Evolutionary conservation across 1,284 basidiomycete genomes (phyloP).

Genomic region (Vanrija humicola): DNA sequence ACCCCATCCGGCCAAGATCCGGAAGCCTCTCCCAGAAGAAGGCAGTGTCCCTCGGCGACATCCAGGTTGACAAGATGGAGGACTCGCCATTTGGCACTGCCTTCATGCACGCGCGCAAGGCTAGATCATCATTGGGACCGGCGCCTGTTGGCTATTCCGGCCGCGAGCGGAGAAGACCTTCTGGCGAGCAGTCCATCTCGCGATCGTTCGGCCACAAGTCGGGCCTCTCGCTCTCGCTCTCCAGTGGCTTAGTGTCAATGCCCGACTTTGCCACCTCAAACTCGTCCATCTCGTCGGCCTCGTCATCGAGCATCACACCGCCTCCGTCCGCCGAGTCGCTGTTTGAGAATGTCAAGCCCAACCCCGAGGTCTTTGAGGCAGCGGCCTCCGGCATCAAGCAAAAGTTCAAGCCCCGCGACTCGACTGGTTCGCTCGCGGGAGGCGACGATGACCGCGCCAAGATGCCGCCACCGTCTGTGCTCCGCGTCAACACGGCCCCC

Average conservation of each 20-base stretch:
- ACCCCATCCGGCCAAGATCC: conserved; percentile 25
- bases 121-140: conserved; percentile 11
- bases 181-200: conserved; percentile 30
- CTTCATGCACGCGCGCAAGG: conserved; percentile 14
- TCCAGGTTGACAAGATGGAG: conserved; percentile 30
- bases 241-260: conserved; percentile 18
- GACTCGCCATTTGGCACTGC: conserved; percentile 36
- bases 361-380: conserved; percentile 46
- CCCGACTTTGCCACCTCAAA: conserved; percentile 40
- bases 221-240: conserved; percentile 40
- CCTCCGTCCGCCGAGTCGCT: conserved; percentile 34
- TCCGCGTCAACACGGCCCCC: conserved; percentile 11
- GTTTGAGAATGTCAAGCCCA: conserved; percentile 49
- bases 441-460: conserved; percentile 11
- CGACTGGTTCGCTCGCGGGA: conserved; percentile 26
- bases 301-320: conserved; percentile 27
- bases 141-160: background rate
- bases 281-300: conserved; percentile 40
- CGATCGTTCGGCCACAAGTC: conserved; percentile 48
- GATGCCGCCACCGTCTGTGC: conserved; percentile 17
- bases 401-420: conserved; percentile 49
- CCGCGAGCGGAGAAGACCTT: background rate
- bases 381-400: conserved; percentile 34
- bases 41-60: conserved; percentile 40
- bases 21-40: conserved; percentile 32